Evolutionary conservation across 2,329 filamentous ascomycete species (phyloP).

Genomic region (Aspergillus neotritici): DNA sequence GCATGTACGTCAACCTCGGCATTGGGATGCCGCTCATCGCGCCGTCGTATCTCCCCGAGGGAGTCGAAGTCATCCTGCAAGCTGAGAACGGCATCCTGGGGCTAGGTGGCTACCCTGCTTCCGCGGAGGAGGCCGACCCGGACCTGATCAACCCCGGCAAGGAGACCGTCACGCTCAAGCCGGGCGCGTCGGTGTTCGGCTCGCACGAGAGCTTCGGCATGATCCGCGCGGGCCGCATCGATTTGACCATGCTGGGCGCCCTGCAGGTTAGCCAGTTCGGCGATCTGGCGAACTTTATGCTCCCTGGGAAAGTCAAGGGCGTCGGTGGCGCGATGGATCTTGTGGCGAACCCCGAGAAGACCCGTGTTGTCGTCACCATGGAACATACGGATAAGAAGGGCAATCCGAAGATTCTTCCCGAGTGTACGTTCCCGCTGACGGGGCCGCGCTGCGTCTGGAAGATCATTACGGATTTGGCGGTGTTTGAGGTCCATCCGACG

Average conservation of each 20-base stretch:
- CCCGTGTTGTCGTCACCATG: conserved; percentile 67
- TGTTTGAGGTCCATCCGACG: conserved; percentile 67
- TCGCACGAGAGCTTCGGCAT: conserved; percentile 78
- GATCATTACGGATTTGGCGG: conserved; percentile 67
- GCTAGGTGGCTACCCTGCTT: conserved; percentile 70
- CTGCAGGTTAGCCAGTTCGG: conserved; percentile 74
- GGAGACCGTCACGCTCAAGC: conserved; percentile 74
- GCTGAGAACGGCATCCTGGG: conserved; percentile 82
- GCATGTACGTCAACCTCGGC: conserved; percentile 85
- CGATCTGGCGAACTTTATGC: conserved; percentile 85
- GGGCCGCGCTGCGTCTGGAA: conserved; percentile 62
- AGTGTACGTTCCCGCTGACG: conserved; percentile 61
- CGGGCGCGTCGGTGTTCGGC: conserved; percentile 71
- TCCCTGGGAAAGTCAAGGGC: conserved; percentile 78
- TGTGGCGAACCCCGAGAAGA: conserved; percentile 65
- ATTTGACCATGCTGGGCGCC: conserved; percentile 77
- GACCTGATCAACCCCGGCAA: conserved; percentile 85
- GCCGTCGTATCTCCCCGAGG: conserved; percentile 64
- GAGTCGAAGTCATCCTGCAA: conserved; percentile 72
- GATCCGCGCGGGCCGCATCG: conserved; percentile 79
- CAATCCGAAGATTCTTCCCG: conserved; percentile 57
- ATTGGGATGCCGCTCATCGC: conserved; percentile 81
- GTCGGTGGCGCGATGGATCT: conserved; percentile 77
- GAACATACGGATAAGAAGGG: conserved; percentile 67
- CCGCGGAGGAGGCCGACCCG: conserved; percentile 59